Conservation (phyloP, 2,329 filamentous ascomycete genomes). For the Aspergillus thermomutatus region DNA sequence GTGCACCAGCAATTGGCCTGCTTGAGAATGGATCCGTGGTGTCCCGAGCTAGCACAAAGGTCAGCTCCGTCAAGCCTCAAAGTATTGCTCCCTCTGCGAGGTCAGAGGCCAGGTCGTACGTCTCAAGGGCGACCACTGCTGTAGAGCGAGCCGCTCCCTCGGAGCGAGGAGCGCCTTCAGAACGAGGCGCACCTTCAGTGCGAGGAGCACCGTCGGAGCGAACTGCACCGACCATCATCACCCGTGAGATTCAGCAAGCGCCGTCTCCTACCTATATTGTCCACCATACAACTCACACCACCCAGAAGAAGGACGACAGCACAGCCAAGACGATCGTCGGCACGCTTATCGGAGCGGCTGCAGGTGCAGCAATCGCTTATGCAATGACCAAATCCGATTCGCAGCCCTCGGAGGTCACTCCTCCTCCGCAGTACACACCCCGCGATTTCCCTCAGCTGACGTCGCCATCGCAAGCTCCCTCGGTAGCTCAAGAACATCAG, state of each 20-base stretch:
- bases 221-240: conserved; percentile 14
- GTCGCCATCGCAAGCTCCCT: conserved; percentile 20
- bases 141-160: conserved; percentile 19
- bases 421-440: conserved; percentile 23
- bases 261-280: conserved; percentile 23
- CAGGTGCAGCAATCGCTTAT: conserved; percentile 73
- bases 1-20: conserved; percentile 32
- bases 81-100: conserved; percentile 25
- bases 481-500: conserved; percentile 22
- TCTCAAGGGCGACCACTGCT: conserved; percentile 25
- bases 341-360: conserved; percentile 73
- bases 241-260: conserved; percentile 19
- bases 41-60: conserved; percentile 30
- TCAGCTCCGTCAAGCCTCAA: conserved; percentile 26
- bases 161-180: conserved; percentile 11
- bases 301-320: conserved; percentile 38
- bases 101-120: conserved; percentile 28
- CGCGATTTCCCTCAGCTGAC: conserved; percentile 24
- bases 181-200: conserved; percentile 13
- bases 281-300: conserved; percentile 21
- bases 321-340: conserved; percentile 65
- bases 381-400: conserved; percentile 63
- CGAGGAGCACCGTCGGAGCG: conserved; percentile 16
- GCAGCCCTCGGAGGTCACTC: conserved; percentile 20
- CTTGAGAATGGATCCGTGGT: conserved; percentile 39